Base-by-base conservation (phyloP, 768 basidiomycete genomes). In the Mycena pura region DNA sequence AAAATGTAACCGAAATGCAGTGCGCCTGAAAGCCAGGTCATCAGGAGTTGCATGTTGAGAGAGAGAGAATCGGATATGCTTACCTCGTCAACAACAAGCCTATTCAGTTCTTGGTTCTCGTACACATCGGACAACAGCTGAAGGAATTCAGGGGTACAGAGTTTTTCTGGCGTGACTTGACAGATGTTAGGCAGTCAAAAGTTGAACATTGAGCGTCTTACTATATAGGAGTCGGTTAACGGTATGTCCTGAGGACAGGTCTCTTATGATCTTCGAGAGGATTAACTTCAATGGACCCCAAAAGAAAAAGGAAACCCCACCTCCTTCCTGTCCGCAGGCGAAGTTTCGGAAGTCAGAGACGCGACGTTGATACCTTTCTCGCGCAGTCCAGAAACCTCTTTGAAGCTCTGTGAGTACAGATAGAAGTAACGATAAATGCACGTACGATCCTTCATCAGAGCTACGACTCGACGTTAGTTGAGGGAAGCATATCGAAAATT, bases 51-150 rank as follows among this genome's bases (percentile, higher is more conserved):
- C 54, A 54, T 36, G 22, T 43, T 19, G 34, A 6, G 9, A 17
- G 21, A 14, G 40, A 11, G 6, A 22, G 25, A n/a, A 38, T 17
- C n/a, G 1, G 2, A 50, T 52, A 53, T 22, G 68, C 73, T 46
- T 58, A 89, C 91, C 82, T 95, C 93, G 56, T 95, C 93, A 3
- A 95, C 82, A 13, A 95, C 90, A 6, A 95, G 77, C 7, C 92
- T 80, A 61, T 88, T 90, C 4, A 95, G 76, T 53, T 85, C 80
- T 8, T 80, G 77, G 15, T 86, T 79, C n/a, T 77, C 69, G 61
- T 92, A 78, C 15, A 89, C 69, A 2, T 69, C 72, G 7, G 77
- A 72, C 25, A 95, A 75, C 0, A 86, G 71, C 29, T 72, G 72
- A 56, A 80, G 72, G 53, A 93, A 84, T 10, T 89, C 85, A 8